Base-by-base conservation (phyloP, 2,329 filamentous ascomycete species). In the Chrysoporthe austroafricana region DNA sequence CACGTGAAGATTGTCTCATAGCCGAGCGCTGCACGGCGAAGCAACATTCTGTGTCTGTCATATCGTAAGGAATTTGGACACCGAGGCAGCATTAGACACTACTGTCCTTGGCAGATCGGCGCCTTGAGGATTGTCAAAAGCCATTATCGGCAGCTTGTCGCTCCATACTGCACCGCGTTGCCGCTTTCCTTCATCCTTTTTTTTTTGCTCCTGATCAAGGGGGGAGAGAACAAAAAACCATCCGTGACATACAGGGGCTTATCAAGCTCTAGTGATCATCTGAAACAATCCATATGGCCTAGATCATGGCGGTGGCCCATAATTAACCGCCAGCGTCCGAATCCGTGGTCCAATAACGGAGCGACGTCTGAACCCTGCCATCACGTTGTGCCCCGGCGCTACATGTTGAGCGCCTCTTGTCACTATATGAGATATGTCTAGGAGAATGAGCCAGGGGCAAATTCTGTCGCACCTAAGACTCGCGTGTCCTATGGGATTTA, bases 281-380 rank as follows among this genome's bases (percentile, higher is more conserved):
- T 54, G 50, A 54, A 54, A 54, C 50, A 54, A 52, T 26, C 50
- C 50, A 21, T 21, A 54, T 13, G 6, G 50, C 21, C 50, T 54
- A 54, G 50, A 54, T 32, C 50, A 34, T 32, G 5, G 32, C 0
- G 50, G 21, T 13, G 50, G 50, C 50, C 50, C 50, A 54, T 54
- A 32, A 34, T 54, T 54, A 54, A 13, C 50, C 50, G 50, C 21
- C 21, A 54, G 50, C 50, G 32, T 34, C 11, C 26, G 50, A 7
- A 9, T 5, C 36, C 36, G 26, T 52, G 48, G 48, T 14, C 50
- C 50, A 54, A 13, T 54, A 34, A 34, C 32, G 13, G 13, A 34
- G 50, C 50, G 50, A 34, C 4, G 13, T 21, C 2, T 21, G n/a
- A 11, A 21, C 14, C n/a, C 48, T 21, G 50, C 50, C 50, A 3